A percentile compares a stretch with the other conserved stretches of the same genome.
These are phyloP conservation scores for Trifolium subterraneum DNA, from an alignment of 306 rosid genomes.

Conservation along the genomic window DNA sequence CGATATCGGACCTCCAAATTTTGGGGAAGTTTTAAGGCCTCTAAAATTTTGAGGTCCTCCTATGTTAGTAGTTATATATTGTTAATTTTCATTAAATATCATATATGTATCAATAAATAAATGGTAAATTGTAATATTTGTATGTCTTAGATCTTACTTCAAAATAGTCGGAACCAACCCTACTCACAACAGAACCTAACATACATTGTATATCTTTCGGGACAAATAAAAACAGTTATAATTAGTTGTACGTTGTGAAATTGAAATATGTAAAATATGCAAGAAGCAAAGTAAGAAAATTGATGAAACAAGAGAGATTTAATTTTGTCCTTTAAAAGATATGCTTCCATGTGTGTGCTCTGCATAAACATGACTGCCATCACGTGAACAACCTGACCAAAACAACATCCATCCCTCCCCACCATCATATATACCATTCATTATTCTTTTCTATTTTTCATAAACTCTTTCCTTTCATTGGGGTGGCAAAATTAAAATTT, in stretches of 20 bases:
- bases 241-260: not conserved
- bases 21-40: too few relatives aligned
- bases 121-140: too few relatives aligned
- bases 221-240: not conserved
- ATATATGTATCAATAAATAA: too few relatives aligned
- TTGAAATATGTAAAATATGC: not conserved
- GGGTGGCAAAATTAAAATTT: conserved; percentile 6
- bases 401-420: not conserved
- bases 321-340: conserved; percentile 46
- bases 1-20: too few relatives aligned
- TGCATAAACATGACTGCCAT: conserved; percentile 44
- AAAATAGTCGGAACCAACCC: too few relatives aligned
- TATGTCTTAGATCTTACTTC: too few relatives aligned
- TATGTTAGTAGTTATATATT: too few relatives aligned
- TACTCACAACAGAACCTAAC: too few relatives aligned
- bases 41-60: too few relatives aligned
- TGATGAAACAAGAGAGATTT: conserved; percentile 39
- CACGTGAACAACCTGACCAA: conserved; percentile 50
- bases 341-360: conserved; percentile 44
- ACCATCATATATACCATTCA: not conserved
- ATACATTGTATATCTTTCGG: too few relatives aligned
- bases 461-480: not conserved
- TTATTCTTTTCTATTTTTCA: not conserved
- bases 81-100: too few relatives aligned
- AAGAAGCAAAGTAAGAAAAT: not conserved